Percentiles rank a stretch among this genome's conserved stretches.
Conservation (phyloP, 192 early-diverging fungal genomes). For the Helicostylum pulchrum region DNA sequence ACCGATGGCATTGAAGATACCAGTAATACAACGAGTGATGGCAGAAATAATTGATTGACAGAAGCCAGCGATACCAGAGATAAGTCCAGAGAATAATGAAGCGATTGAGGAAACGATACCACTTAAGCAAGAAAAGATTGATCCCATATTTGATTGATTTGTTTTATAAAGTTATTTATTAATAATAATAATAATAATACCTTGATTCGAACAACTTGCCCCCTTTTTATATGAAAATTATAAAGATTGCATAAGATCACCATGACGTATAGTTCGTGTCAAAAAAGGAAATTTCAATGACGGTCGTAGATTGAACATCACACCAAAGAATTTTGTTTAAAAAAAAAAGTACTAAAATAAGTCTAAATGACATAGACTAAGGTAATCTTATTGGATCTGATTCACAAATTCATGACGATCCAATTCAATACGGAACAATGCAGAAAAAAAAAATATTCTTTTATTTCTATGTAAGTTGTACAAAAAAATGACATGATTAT, state of each 20-base stretch:
- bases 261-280: not conserved
- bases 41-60: slow-evolving; percentile 22
- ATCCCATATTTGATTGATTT: slow-evolving; percentile 23
- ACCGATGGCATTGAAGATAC: slow-evolving; percentile 28
- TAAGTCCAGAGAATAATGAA: slow-evolving; percentile 20
- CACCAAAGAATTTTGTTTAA: too few species aligned
- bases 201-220: too few species aligned
- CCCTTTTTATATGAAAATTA: too few species aligned
- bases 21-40: slow-evolving; percentile 23
- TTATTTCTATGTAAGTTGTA: not conserved
- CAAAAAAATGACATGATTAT: not conserved
- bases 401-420: too few species aligned
- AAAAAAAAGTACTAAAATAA: too few species aligned
- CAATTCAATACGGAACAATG: too few species aligned
- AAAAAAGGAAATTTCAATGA: not conserved
- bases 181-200: not conserved
- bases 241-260: too few species aligned
- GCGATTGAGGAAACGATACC: slow-evolving; percentile 24
- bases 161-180: not conserved
- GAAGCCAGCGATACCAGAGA: slow-evolving; percentile 25
- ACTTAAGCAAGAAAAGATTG: slow-evolving; percentile 20
- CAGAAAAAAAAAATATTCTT: not conserved
- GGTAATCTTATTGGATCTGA: too few species aligned
- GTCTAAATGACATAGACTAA: too few species aligned
- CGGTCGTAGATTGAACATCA: not conserved